Percentiles rank a stretch among this genome's conserved stretches.
phyloP scores from a whole-genome alignment of 2,329 filamentous ascomycete species.

The Parastagonospora nodorum region DNA sequence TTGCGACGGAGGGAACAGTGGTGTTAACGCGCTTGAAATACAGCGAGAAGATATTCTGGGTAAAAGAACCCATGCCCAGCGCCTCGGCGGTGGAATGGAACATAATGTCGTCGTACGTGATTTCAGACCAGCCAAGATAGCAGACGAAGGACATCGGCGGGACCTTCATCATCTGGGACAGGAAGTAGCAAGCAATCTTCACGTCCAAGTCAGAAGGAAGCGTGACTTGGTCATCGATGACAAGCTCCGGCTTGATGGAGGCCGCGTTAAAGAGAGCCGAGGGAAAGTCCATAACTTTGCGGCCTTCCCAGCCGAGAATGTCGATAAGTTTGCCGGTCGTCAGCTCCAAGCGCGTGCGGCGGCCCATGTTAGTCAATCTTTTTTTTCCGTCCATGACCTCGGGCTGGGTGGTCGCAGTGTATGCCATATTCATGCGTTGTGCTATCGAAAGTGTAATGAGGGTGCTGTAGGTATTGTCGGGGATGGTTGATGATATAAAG shows the following conservation, averaged over 20 bases:
- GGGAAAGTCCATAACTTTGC: neutral
- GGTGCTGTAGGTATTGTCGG: too few species aligned
- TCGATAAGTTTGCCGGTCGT: neutral
- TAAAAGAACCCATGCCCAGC: conserved; percentile 5
- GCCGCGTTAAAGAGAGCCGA: neutral
- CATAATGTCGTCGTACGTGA: conserved; percentile 1
- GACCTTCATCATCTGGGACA: neutral
- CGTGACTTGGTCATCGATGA: neutral
- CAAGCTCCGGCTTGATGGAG: neutral
- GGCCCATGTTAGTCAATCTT: neutral
- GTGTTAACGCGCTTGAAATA: conserved; percentile 6
- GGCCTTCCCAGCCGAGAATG: neutral
- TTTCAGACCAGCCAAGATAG: neutral
- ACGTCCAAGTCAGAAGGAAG: neutral
- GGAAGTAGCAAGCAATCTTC: neutral
- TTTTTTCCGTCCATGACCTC: neutral
- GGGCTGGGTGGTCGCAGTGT: neutral
- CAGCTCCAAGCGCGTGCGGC: neutral
- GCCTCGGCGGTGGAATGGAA: conserved; percentile 7
- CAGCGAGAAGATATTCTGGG: conserved; percentile 6
- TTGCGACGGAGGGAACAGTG: neutral
- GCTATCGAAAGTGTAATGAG: too few species aligned
- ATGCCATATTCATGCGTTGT: too few species aligned
- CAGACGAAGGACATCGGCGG: neutral
- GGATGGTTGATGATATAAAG: too few species aligned